These are phyloP conservation scores for Apiospora kogelbergensis DNA, from an alignment of 2,329 filamentous ascomycete genomes.

Conservation along the genomic window DNA sequence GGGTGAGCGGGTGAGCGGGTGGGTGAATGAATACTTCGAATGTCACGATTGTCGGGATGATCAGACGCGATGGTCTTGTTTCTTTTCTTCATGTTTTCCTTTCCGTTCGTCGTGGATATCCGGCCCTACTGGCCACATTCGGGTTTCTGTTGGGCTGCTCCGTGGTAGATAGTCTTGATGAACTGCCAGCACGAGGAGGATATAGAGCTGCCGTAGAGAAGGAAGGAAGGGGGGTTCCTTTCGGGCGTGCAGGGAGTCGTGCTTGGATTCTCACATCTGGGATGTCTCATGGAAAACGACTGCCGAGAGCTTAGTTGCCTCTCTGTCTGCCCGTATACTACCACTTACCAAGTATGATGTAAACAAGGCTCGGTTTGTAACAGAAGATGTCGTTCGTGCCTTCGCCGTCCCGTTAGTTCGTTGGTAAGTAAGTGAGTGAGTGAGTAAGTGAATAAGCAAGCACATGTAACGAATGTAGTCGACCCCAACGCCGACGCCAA, in stretches of 20 bases:
- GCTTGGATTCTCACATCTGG: neutral
- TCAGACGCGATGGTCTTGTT: neutral
- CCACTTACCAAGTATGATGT: neutral
- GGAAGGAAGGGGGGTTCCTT: neutral
- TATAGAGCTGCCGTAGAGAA: neutral
- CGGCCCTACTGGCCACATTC: constrained; percentile 5
- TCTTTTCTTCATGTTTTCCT: neutral
- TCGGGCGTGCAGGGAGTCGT: neutral
- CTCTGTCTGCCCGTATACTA: neutral
- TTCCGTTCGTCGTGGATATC: neutral
- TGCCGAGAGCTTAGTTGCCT: neutral
- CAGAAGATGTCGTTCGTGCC: neutral
- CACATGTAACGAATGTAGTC: too few relatives aligned
- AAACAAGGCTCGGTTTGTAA: neutral
- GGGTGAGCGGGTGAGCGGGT: neutral
- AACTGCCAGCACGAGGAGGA: neutral
- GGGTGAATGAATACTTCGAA: neutral
- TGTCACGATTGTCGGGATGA: neutral
- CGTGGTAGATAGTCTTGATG: neutral
- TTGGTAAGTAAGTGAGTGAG: too few relatives aligned
- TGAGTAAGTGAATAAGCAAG: too few relatives aligned
- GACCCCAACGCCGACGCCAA: too few relatives aligned
- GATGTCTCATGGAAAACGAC: neutral
- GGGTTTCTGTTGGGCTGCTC: constrained; percentile 2
- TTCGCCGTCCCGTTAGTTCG: neutral